Base-by-base conservation (phyloP, 2,329 filamentous ascomycete genomes). In the Trichoderma sp. region DNA sequence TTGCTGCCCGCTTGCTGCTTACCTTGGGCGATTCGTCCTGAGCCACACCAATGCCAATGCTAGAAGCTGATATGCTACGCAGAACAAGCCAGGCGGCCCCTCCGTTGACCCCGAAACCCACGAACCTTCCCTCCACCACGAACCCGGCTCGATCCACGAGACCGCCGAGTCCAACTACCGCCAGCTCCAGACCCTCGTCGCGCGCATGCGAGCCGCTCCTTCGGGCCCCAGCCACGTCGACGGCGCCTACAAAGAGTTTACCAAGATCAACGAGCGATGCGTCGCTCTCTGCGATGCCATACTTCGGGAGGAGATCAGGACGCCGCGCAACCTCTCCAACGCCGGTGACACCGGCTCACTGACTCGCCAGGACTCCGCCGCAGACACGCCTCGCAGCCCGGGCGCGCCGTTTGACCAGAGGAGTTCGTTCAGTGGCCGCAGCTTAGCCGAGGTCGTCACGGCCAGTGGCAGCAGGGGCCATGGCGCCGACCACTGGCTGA, bases 191-290 rank as follows among this genome's bases (percentile, higher is more conserved):
- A 66, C 70, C 26, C 70, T 78, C 7, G 68, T 78, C 9, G 75
- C 75, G 63, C 74, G 76, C 55, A 75, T 79, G 69, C 72, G 75
- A 50, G 69, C 74, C 45, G 71, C 73, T 4, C 74, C 77, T 3
- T 68, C 73, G 0, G 72, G 71, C 1, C 72, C 76, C 2, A 76
- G 70, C 63, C 73, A 78, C 6, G 77, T 82, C 17, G 82, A 83
- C 64, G 73, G 75, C 3, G 78, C 78, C 5, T 83, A 79, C 68
- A 78, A 79, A 26, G 75, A 80, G 7, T 83, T 82, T 54, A 68
- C 70, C 60, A 82, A 78, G 67, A 68, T 79, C 55, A 78, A 73
- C 62, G 78, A 80, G 1, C 75, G 74, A 60, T 79, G 78, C 64
- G 65, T 75, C n/a, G 71, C 72, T 1, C 69, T 81, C n/a, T 82